Base-by-base conservation (phyloP, 2,329 filamentous ascomycete species). In the Fusarium sp. region DNA sequence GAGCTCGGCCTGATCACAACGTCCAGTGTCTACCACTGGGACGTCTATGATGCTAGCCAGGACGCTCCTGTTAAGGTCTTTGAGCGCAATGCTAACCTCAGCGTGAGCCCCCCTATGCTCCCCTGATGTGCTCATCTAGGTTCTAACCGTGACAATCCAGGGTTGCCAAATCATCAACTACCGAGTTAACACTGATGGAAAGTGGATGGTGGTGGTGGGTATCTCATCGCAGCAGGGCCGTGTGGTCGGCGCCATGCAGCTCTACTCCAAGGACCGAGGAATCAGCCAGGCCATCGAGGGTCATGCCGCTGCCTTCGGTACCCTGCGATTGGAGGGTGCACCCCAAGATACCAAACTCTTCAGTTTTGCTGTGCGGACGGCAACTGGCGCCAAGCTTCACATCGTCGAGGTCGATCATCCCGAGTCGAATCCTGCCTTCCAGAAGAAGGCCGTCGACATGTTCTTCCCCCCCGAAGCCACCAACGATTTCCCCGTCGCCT, bases 131-230 rank as follows among this genome's bases (percentile, higher is more conserved):
- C 23, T 15, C 4, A 28, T 48, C 13, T 30, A 46, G 31, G 36
- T 47, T 68, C 75, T 77, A 65, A 74, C 65, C 58, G 37, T 36
- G 15, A 48, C n/a, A 12, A 31, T 39, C 61, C 76, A 97, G 94
- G 92, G 92, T 72, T 97, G 94, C 83, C 96, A 99, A 89, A 99
- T 99, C 82, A 99, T 99, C 89, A 99, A 98, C 86, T 99, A 99
- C 85, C 94, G 95, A 74, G 93, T 97, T 75, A 98, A 95, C 82
- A 90, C 91, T 71, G 95, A 99, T 72, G 94, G 94, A 80, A 97
- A 97, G 83, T 99, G 96, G 96, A 97, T 97, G 91, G 95, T 97
- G 31, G 91, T 98, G 60, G 94, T 99, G 62, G 96, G 96, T 77
- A 99, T 99, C 76, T 95, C 95, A 63, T 94, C 95, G 80, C 93